These are phyloP conservation scores for Isatis tinctoria DNA, from an alignment of 345 rosid genomes.

Conservation along the genomic window DNA sequence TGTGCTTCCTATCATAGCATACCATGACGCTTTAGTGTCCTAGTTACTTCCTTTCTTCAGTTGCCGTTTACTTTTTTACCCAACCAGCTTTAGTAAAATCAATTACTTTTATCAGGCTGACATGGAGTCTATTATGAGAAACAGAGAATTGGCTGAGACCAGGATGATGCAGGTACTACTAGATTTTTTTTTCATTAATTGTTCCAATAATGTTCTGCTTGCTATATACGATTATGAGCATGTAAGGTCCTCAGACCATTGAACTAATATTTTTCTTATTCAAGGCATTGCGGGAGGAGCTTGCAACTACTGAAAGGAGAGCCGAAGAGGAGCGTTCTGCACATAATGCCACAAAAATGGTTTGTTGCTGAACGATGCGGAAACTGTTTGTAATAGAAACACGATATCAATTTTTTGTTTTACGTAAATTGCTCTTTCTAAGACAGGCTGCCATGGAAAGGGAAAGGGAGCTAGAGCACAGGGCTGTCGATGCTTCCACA, in stretches of 20 bases:
- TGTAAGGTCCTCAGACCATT: conserved; percentile 15
- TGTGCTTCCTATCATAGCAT: conserved; percentile 1
- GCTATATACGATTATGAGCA: background rate
- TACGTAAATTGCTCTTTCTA: conserved; percentile 19
- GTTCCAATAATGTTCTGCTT: background rate
- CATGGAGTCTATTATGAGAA: conserved; percentile 96
- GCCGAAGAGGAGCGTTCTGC: conserved; percentile 95
- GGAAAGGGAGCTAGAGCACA: conserved; percentile 90
- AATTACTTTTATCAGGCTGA: conserved; percentile 52
- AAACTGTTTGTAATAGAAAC: background rate
- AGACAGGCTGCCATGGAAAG: conserved; percentile 94
- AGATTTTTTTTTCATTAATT: background rate
- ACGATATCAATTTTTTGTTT: conserved; percentile 3
- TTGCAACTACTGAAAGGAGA: conserved; percentile 83
- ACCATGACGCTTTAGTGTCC: background rate
- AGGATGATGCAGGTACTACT: conserved; percentile 96
- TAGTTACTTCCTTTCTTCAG: background rate
- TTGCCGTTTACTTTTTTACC: background rate
- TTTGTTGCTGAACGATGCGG: conserved; percentile 28
- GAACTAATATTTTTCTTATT: conserved; percentile 12
- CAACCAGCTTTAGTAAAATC: background rate
- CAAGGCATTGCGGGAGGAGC: conserved; percentile 96
- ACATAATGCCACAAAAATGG: conserved; percentile 94
- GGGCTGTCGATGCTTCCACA: conserved; percentile 90
- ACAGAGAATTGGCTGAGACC: conserved; percentile 94